Evolutionary conservation across 2,329 filamentous ascomycete species (phyloP), one percentile per base, ranked within the genome.

Genomic region (Sordariomycetes sp.): DNA sequence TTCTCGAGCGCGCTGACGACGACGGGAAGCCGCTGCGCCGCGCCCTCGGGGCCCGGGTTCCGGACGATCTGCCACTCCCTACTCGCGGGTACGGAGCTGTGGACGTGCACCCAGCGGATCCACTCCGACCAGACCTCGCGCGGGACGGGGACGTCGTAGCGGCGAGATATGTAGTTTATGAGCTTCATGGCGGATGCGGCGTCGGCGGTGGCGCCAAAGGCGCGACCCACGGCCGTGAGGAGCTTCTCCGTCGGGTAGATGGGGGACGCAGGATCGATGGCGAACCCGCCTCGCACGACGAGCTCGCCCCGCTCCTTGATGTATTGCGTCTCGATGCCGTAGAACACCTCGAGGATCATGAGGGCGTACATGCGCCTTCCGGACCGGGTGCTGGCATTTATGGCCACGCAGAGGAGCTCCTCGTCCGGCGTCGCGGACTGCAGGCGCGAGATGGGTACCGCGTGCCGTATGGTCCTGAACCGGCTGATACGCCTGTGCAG

Each of bases 141-240:
- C 0, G 81, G 70, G 42, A 92, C 81, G 1, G 71, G 60, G 25
- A 92, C 69, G 1, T 71, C 61, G 67, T 86, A 88, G 7, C 72
- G 72, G 1, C 69, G 69, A 0, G 87, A 85, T 53, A 91, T 67
- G 62, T 80, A 80, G 59, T 86, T 77, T 13, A 90, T 69, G 0
- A 86, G 64, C 48, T 78, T 74, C 28, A 85, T 64, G 13, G 81
- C 86, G 1, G 76, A 72, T 1, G 74, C 66, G 3, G 90, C 74
- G 57, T 85, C 75, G 53, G 79, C 83, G 67, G 85, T 88, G 60
- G 76, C 77, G n/a, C 85, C 80, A 61, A 85, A 87, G 1, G 76
- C 73, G 64, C 89, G 83, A 6, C 85, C 84, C n/a, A 91, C 70
- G 10, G 84, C 78, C 57, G 80, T 74, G 24, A 92, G 74, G 0